Base-by-base conservation (phyloP, 345 rosid genomes). In the Populus tremula region DNA sequence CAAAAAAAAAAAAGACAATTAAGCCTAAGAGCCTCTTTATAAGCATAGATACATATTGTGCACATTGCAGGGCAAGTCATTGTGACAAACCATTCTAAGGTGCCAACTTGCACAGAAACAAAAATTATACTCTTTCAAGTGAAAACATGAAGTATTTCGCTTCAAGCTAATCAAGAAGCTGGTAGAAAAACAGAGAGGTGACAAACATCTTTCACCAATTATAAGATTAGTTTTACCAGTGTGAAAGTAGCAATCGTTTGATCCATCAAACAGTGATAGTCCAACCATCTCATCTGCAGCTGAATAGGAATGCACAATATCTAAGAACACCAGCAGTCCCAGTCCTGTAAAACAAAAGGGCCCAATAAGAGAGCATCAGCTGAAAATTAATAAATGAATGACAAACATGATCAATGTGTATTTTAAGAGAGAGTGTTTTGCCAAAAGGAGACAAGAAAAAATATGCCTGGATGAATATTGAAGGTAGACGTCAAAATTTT, bases 231-330 rank as follows among this genome's bases (percentile, higher is more conserved):
- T 62, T 81, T 86, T 90, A 95, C 99, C 99, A 25, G 87, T 76
- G 78, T 95, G 99, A 82, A 95, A 95, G 83, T 90, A 95, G 85
- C 99, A 95, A 84, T 95, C 98, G 71, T 95, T 93, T 79, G 97
- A 95, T 85, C 99, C 99, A 85, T 95, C 99, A 77, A 90, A 95
- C 23, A 84, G 86, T 77, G 98, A 88, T 43, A 93, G 91, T 77
- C 99, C 99, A 62, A 90, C 93, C 99, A 95, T 92, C 83, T 95
- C 96, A 89, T 95, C 97, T 68, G 99, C 91, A 76, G 99, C 96
- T 38, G 99, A 88, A 87, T 95, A 93, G 36, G 98, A 93, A 86
- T 95, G 99, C 74, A 95, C 97, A 35, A 95, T 89, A 79, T 95
- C 99, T 81, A 95, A 76, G 84, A 95, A 84, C 77, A 95, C 98